Evolutionary conservation across 345 rosid genomes (phyloP), one percentile per base, ranked within the genome.

Genomic region (Populus nigra): DNA sequence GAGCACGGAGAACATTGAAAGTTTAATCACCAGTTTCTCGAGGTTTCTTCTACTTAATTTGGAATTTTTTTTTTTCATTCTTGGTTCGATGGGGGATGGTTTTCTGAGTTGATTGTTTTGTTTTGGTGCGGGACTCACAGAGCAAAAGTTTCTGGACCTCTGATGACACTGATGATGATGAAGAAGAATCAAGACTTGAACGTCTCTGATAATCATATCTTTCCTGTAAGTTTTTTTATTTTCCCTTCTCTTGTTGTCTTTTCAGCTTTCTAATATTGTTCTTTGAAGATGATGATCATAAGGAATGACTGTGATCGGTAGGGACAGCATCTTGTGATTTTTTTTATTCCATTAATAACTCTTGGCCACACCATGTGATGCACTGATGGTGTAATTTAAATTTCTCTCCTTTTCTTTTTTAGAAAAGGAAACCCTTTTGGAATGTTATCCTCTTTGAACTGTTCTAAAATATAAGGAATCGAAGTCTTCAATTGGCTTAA

Each of bases 121-220:
- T 1, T 50, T 11, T 68, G 59, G 65, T n/a, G 68, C 43, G 82
- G 79, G 22, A 9, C 23, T 1, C 65, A 15, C 88, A 90, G 98
- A 69, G 82, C 76, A 57, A 79, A 84, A 76, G 83, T 81, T 76
- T 85, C 88, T 27, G 89, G 89, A 72, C 87, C 93, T 83, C 82
- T 85, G 77, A 88, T 67, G 89, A 71, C 79, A 74, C 73, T 72
- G 78, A 75, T 73, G 84, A 88, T 3, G 79, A 57, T 38, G 68
- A 81, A 76, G 68, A 81, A 76, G 69, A 27, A 27, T 50, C 74
- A 72, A 23, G 81, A 70, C 16, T 68, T 79, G 11, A 85, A 87
- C 81, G 84, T 83, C 76, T 88, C 94, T 25, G 77, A 82, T 71
- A 66, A 70, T 16, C 70, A 9, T 33, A 23, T 39, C 33, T 78